Evolutionary conservation across 208 protist genomes (phyloP).

Genomic region (Spongospora subterranea): DNA sequence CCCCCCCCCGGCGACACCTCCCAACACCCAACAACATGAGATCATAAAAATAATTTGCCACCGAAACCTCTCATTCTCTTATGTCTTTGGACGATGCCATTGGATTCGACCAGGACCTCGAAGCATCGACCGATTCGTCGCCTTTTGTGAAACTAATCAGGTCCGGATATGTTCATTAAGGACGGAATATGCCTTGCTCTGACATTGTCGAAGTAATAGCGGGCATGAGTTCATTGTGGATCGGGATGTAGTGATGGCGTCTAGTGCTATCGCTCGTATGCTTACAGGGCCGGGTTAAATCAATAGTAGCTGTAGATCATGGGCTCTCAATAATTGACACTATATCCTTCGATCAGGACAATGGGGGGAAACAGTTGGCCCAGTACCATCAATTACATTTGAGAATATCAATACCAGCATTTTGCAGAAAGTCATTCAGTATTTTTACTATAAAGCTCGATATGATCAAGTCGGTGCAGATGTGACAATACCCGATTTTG

Average conservation of each 20-base stretch:
- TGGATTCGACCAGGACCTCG: not conserved
- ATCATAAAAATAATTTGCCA: not conserved
- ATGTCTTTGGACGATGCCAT: too few species aligned
- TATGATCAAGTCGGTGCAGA: conserved; percentile 26
- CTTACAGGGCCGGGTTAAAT: not conserved
- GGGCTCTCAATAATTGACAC: too few species aligned
- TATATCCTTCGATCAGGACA: not conserved
- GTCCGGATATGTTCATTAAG: not conserved
- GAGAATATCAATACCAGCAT: conserved; percentile 19
- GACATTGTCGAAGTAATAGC: not conserved
- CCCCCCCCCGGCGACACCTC: too few species aligned
- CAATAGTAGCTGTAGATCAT: too few species aligned
- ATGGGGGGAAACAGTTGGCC: conserved; percentile 46
- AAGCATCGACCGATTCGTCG: not conserved
- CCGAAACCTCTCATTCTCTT: not conserved
- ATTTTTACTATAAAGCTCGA: conserved; percentile 50
- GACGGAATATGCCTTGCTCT: not conserved
- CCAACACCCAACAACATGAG: too few species aligned
- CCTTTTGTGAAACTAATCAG: conserved; percentile 52
- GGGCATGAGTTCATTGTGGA: conserved; percentile 43
- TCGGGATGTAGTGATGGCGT: conserved; percentile 49
- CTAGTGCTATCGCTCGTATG: conserved; percentile 28
- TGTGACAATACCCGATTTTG: not conserved
- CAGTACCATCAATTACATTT: not conserved
- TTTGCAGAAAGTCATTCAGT: conserved; percentile 49